Base-by-base conservation (phyloP, 2,329 filamentous ascomycete species). In the Plenodomus biglobosus region DNA sequence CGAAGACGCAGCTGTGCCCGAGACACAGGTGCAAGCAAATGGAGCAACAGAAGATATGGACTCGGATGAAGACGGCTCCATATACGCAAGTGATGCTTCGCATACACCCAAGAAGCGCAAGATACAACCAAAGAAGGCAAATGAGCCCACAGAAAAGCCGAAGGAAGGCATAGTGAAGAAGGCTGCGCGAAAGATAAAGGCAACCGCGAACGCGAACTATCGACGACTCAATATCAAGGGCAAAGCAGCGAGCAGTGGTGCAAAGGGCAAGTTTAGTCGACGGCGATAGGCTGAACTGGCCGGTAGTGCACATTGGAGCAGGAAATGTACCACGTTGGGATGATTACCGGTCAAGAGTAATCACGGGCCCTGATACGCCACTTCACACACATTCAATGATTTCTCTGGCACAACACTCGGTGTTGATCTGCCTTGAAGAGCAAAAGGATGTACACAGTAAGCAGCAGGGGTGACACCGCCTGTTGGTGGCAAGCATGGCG, bases 151-250 rank as follows among this genome's bases (percentile, higher is more conserved):
- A 46, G 53, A 60, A 40, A 30, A 52, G 35, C 47, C 24, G 20
- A 64, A 65, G 39, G 62, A 59, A 36, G 64, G 62, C 40, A 45
- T 63, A 17, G 55, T 72, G 1, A 75, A 73, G 56, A 73, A 66
- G 42, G 71, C 68, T 34, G 68, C 66, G 21, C 69, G 70, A 27
- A 79, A 77, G 54, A 71, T 77, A 46, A 76, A 74, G 48, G 73
- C 75, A 15, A 67, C 68, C 19, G 75, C 75, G 20, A 74, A 79
- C 57, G 73, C 76, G 19, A 80, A 80, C 46, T 79, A 74, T 55
- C 69, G 73, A 16, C 69, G 62, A 50, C 70, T 80, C 22, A 80
- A 80, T 52, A 79, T 80, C 64, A 79, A 77, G 65, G 75, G 75
- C 51, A 76, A 78, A 61, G 75, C 73, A 36, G 69, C 67, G 52